Percentiles rank a stretch among this genome's conserved stretches.
Conservation (phyloP, 2,329 filamentous ascomycete species). For the Thermothelomyces thermophilus region DNA sequence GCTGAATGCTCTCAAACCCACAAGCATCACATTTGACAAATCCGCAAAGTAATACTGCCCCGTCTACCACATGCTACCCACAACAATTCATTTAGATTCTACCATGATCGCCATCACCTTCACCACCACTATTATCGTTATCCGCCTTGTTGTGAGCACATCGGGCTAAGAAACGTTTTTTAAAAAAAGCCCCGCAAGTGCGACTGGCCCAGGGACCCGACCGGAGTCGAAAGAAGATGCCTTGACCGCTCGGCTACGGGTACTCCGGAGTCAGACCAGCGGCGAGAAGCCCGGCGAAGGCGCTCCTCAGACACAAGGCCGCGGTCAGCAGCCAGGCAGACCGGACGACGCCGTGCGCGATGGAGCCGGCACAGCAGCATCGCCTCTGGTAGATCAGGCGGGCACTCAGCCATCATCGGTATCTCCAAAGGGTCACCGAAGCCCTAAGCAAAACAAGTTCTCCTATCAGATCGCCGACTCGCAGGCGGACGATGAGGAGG, state of each 20-base stretch:
- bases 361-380: neutral
- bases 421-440: neutral
- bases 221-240: conserved; percentile 44
- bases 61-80: neutral
- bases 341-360: neutral
- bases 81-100: neutral
- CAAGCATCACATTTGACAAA: conserved; percentile 31
- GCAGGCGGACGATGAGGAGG: conserved; percentile 41
- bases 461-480: neutral
- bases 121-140: too few species aligned
- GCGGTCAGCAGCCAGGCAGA: conserved; percentile 14
- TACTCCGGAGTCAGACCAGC: conserved; percentile 38
- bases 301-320: conserved; percentile 1
- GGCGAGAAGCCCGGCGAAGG: conserved; percentile 10
- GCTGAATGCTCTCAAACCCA: conserved; percentile 46
- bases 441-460: neutral
- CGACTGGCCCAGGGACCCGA: neutral
- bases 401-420: neutral
- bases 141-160: neutral
- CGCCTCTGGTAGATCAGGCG: neutral
- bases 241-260: conserved; percentile 46
- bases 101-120: too few species aligned
- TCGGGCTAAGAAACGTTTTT: conserved; percentile 11
- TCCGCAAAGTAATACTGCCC: conserved; percentile 35
- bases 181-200: conserved; percentile 13